Evolutionary conservation across 2,329 filamentous ascomycete species (phyloP), one percentile per base, ranked within the genome.

Genomic region (Tolypocladium sp.): DNA sequence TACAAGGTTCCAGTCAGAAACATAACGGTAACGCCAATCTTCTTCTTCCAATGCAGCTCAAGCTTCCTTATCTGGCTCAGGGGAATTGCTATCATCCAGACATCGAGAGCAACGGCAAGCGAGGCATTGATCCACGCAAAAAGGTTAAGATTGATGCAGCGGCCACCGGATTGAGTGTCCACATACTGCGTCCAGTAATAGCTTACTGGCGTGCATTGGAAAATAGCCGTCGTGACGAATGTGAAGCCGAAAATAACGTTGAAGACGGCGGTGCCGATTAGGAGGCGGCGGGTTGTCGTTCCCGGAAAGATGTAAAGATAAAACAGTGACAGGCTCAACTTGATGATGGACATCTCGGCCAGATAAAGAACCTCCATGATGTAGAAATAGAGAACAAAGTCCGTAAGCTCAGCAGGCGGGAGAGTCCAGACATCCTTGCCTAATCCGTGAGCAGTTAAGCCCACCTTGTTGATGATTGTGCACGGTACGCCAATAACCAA

Each of bases 1-100:
- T 41, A 60, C 58, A 60, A 58, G 20, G 30, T 41, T 13, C 59
- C 59, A 10, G 42, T 52, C 33, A 60, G 9, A n/a, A 60, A 60
- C 59, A 60, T 60, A 25, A 60, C 17, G 37, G 35, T 13, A 6
- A 57, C 59, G 13, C 56, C 56, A 2, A 58, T 20, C 56, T 60
- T 60, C 37, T 60, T 58, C 52, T 56, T 60, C 56, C 59, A 57
- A n/a, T 55, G 56, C 4, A 60, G 56, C 12, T 56, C 42, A 13
- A 57, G 56, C n/a, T 46, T 49, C 22, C 52, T 37, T 20, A 58
- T 37, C 44, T 56, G 52, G 42, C 42, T 58, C 13, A 60, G 56
- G 9, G 59, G 51, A 20, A 60, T 51, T 8, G 44, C 13, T 17
- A 60, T 53, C 51, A 60, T 56, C 59, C 59, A 60, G 2, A 52